Conservation (phyloP, 306 rosid genomes). For the Prosopis cineraria region DNA sequence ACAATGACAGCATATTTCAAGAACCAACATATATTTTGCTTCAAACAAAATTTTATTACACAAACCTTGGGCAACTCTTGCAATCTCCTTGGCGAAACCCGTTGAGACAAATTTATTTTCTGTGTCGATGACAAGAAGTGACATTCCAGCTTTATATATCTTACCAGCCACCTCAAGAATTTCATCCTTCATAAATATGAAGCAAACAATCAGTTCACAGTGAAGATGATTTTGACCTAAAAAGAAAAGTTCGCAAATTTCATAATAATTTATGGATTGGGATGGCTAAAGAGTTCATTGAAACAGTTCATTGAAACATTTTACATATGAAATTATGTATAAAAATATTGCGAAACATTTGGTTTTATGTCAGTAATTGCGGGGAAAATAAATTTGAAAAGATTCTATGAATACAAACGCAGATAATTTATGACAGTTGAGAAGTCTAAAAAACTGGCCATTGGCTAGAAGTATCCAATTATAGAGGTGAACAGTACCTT, state of each 20-base stretch:
- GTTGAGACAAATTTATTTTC: constrained; percentile 97
- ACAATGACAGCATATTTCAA: not conserved
- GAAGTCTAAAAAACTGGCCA: not conserved
- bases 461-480: not conserved
- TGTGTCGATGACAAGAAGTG: constrained; percentile 94
- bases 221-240: constrained; percentile 2
- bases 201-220: constrained; percentile 22
- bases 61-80: constrained; percentile 98
- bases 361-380: not conserved
- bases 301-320: not conserved
- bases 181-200: constrained; percentile 71
- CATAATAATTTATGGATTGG: not conserved
- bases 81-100: constrained; percentile 97
- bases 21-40: not conserved
- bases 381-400: not conserved
- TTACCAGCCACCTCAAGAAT: constrained; percentile 96
- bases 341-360: not conserved
- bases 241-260: constrained; percentile 1
- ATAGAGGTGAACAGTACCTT: constrained; percentile 59
- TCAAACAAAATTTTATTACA: constrained; percentile 15
- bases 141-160: constrained; percentile 95
- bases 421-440: constrained; percentile 12
- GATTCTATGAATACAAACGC: constrained; percentile 18
- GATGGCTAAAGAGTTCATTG: not conserved
- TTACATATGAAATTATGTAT: not conserved